Evolutionary conservation across 2,329 filamentous ascomycete genomes (phyloP).

Genomic region (Clarireedia monteithiana): DNA sequence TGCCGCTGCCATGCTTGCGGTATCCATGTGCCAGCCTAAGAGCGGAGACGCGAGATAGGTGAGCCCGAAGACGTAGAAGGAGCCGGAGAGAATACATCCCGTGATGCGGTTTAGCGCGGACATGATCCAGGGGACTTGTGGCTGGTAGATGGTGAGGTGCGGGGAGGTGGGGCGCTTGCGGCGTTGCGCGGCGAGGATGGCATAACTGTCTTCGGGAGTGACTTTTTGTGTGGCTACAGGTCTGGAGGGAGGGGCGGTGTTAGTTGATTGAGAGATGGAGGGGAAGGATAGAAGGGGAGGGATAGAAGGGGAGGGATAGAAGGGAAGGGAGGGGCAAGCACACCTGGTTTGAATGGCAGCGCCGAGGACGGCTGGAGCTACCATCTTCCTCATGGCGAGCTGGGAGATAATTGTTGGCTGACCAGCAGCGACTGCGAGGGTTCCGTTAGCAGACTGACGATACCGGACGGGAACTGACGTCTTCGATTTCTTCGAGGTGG

Average conservation of each 20-base stretch:
- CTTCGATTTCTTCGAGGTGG: conserved; percentile 6
- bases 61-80: conserved; percentile 59
- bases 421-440: conserved; percentile 35
- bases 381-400: conserved; percentile 32
- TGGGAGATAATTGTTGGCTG: conserved; percentile 35
- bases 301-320: neutral
- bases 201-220: conserved; percentile 35
- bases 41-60: conserved; percentile 58
- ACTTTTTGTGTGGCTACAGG: conserved; percentile 40
- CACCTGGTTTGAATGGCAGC: conserved; percentile 41
- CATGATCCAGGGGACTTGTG: conserved; percentile 62
- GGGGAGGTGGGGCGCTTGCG: conserved; percentile 59
- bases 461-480: neutral
- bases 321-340: conserved; percentile 15
- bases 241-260: conserved; percentile 26
- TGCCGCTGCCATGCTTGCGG: conserved; percentile 52
- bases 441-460: neutral
- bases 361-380: conserved; percentile 34
- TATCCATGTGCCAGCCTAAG: conserved; percentile 61
- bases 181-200: conserved; percentile 62
- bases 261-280: neutral
- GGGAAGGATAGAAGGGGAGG: neutral
- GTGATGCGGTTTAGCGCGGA: conserved; percentile 58
- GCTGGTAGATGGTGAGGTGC: conserved; percentile 62
- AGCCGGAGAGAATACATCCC: conserved; percentile 49